Evolutionary conservation across 768 basidiomycete genomes (phyloP).

Genomic region (Macrolepiota fuliginosa): DNA sequence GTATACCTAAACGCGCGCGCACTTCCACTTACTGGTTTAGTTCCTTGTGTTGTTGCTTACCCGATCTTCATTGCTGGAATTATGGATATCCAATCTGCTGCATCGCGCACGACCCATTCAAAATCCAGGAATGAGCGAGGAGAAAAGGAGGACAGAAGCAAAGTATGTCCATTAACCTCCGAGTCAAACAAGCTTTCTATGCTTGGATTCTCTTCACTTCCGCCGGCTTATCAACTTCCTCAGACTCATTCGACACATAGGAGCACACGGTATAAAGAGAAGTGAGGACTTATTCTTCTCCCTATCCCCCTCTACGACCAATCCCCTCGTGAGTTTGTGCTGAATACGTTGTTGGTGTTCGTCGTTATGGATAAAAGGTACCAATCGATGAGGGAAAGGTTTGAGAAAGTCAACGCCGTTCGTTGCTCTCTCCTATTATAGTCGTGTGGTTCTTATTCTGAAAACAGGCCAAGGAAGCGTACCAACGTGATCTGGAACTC

Average conservation of each 20-base stretch:
- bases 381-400: constrained; percentile 10
- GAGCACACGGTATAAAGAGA: constrained; percentile 13
- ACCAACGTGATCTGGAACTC: constrained; percentile 3
- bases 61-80: background rate
- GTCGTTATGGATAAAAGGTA: constrained; percentile 4
- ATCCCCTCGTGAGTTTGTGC: background rate
- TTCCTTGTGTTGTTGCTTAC: background rate
- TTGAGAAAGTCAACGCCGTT: constrained; percentile 9
- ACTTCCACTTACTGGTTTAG: no score
- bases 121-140: background rate
- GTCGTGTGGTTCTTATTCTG: background rate
- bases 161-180: constrained; percentile 5
- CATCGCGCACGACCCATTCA: background rate
- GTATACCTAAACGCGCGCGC: no score
- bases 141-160: constrained; percentile 12
- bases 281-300: constrained; percentile 6
- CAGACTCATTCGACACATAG: constrained; percentile 4
- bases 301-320: background rate
- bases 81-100: background rate
- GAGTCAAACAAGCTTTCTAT: background rate
- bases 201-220: background rate
- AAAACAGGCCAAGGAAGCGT: background rate
- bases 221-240: background rate
- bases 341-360: background rate
- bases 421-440: background rate